Base-by-base conservation (phyloP, 495 filamentous ascomycete genomes). In the Parathielavia appendiculata region DNA sequence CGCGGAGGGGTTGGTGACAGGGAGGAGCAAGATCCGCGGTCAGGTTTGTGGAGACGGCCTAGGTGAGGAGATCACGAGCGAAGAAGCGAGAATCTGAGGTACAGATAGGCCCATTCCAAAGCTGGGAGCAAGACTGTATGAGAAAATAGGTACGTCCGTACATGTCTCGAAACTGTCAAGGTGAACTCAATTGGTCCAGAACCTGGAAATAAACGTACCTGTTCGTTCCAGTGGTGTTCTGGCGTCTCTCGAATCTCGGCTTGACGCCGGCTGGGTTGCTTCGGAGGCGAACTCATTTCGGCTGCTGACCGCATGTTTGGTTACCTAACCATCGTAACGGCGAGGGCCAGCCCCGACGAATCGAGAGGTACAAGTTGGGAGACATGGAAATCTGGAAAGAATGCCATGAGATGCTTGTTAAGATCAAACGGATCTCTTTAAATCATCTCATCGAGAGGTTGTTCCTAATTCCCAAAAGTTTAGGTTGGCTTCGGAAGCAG, bases 281-380 rank as follows among this genome's bases (percentile, higher is more conserved):
- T 35, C 51, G 38, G 13, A 39, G 49, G 50, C 40, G 11, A 43
- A 39, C 36, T 14, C n/a, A 32, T 49, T 22, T 57, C 59, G 60
- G 60, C 51, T 62, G 60, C 55, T 62, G 60, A 62, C 60, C 60
- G 60, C 60, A 62, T 54, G 55, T 62, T 58, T 57, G 55, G n/a
- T n/a, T n/a, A n/a, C n/a, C 57, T 57, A 30, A 6, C 26, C 26
- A 30, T 54, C 45, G 20, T 38, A 20, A 40, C 30, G 43, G 50
- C 30, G 50, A 32, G 32, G 51, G 38, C 49, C 53, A 61, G 46
- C 54, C 43, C 51, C 58, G 43, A n/a, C 39, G 49, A 38, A 46
- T 51, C 38, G 51, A 22, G 51, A 34, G 32, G 23, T 16, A 40
- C 51, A 51, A 63, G 56, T 58, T 54, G 51, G 26, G 26, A 30